Base-by-base conservation (phyloP, 352 stramenopile genomes). In the Phytophthora meadii region DNA sequence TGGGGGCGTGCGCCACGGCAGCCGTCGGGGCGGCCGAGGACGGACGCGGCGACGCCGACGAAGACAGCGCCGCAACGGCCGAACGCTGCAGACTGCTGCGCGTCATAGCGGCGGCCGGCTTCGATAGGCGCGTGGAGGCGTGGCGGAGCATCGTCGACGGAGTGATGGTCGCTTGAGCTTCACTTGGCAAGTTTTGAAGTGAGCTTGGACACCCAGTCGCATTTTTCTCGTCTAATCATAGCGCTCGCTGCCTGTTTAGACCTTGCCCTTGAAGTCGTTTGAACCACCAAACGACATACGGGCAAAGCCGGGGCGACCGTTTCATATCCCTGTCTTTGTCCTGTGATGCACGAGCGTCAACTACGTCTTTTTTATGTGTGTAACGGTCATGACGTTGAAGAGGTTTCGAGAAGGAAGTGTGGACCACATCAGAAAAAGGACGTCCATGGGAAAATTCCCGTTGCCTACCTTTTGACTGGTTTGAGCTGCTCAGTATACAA, bases 101-200 rank as follows among this genome's bases (percentile, higher is more conserved):
- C 24, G 52, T 34, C 32, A 56, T 36, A 46, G 24, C 4, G 12
- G n/a, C 30, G 34, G 42, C 45, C 44, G 49, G 24, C 63, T 55
- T 67, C 25, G 52, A 32, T 54, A 70, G 69, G 65, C 64, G 69
- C 54, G 59, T 48, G 25, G 51, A 27, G 11, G 54, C 54, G 41
- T 65, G 64, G 49, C 64, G 57, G 37, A 73, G 59, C 58, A 70
- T 67, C 58, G 15, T 60, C 3, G 27, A n/a, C 42, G 27, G 28
- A 19, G 22, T 25, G 15, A 34, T 54, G 54, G 22, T 46, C 22
- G 24, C 60, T 71, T 71, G 61, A 48, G 61, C 61, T 71, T 39
- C 32, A 59, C 55, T 55, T 59, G 45, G 67, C 61, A 68, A 71
- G 42, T 71, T 71, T 55, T 46, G 52, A 65, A 65, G 58, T 75